Base-by-base conservation (phyloP, 768 basidiomycete genomes). In the Chalciporus sphaerocephalus region DNA sequence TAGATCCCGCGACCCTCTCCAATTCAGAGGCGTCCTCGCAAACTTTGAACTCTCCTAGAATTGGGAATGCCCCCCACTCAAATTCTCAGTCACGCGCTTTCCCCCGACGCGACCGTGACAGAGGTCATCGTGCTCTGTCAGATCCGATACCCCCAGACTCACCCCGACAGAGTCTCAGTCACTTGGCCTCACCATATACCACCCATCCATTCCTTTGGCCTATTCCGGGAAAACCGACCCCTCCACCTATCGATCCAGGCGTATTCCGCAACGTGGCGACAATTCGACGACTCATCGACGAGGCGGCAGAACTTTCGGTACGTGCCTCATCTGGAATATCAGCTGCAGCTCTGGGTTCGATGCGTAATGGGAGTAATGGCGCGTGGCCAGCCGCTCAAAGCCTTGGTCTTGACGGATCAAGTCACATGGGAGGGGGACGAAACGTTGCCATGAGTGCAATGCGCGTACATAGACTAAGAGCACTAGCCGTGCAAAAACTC, bases 181-280 rank as follows among this genome's bases (percentile, higher is more conserved):
- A 57, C 55, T 68, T 58, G 49, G 73, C 63, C 48, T 64, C 53
- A 48, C 58, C 33, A 56, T 66, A 20, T 50, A 52, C 68, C 18
- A 54, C 67, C 3, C 58, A 72, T 13, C 70, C 76, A 27, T 70
- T 82, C 40, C 81, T 79, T 13, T 51, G 72, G 10, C 75, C 79
- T 1, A 75, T 75, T 38, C 75, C 82, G 4, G 82, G 82, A 4
- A 85, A 81, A 48, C 78, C 85, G 2, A 77, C 81, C 0, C 92
- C 92, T 0, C 89, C 90, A 0, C 92, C 90, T 11, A 89, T 94
- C 41, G 92, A 93, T 57, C 89, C 90, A 1, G 90, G 88, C 32
- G 88, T 91, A 1, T 91, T 94, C 54, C 80, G 81, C 17, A 85
- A 78, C 38, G 83, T 92, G 18, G 73, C 79, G 0, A 70, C 76